phyloP scores from a whole-genome alignment of 345 rosid species.

The Hibiscus tridactylites region DNA sequence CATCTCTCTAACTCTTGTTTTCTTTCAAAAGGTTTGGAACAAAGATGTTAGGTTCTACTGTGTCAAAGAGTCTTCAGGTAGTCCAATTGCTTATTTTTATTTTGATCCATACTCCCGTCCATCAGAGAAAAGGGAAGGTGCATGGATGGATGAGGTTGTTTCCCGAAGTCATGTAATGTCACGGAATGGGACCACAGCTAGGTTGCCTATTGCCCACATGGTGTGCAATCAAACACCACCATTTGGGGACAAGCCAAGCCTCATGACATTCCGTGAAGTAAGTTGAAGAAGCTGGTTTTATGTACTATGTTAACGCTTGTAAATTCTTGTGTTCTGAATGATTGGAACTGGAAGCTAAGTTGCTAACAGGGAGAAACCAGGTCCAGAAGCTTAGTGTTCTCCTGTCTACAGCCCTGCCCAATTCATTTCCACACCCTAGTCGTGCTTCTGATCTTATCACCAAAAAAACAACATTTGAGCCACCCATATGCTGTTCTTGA shows the following conservation, averaged over 20 bases:
- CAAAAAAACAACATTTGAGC: neutral
- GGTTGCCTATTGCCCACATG: conserved; percentile 88
- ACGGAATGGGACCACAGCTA: conserved; percentile 32
- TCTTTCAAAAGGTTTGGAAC: conserved; percentile 69
- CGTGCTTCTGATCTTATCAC: neutral
- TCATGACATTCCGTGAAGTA: conserved; percentile 95
- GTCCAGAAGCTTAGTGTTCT: neutral
- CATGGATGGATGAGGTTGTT: conserved; percentile 92
- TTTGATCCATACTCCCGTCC: conserved; percentile 98
- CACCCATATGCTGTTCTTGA: neutral
- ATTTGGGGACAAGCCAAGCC: conserved; percentile 85
- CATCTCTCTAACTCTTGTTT: conserved; percentile 10
- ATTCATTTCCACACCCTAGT: neutral
- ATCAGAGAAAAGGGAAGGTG: conserved; percentile 79
- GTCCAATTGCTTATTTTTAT: conserved; percentile 78
- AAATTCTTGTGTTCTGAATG: neutral
- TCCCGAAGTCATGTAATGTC: conserved; percentile 67
- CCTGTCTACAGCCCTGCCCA: neutral
- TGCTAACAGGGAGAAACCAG: neutral
- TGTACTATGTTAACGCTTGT: neutral
- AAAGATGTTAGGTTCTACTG: conserved; percentile 70
- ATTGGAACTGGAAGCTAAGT: conserved; percentile 13
- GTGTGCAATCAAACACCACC: conserved; percentile 97
- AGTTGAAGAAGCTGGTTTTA: conserved; percentile 5
- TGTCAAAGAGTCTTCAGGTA: conserved; percentile 74